Evolutionary conservation across 2,329 filamentous ascomycete species (phyloP).

Genomic region (Fusarium gaditjirri): DNA sequence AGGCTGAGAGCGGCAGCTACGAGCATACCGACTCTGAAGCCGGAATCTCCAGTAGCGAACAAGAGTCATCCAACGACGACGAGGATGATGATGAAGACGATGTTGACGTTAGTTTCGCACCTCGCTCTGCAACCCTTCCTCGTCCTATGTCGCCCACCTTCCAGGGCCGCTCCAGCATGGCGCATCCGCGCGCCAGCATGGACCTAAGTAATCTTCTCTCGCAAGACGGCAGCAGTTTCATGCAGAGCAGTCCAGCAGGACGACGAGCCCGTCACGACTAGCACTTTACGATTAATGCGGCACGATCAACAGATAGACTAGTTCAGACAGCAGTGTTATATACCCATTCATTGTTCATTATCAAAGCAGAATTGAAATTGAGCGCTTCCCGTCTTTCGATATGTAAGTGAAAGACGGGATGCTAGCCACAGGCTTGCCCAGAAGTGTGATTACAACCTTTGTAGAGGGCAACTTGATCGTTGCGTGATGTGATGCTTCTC

Average conservation of each 20-base stretch:
- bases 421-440: slow-evolving; percentile 26
- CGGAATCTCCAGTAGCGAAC: slow-evolving; percentile 64
- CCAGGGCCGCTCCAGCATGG: slow-evolving; percentile 43
- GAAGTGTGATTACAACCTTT: slow-evolving; percentile 35
- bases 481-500: slow-evolving; percentile 27
- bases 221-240: slow-evolving; percentile 66
- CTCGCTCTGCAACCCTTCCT: slow-evolving; percentile 48
- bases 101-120: slow-evolving; percentile 53
- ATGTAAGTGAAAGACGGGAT: neutral
- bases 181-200: slow-evolving; percentile 58
- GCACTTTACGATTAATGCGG: slow-evolving; percentile 25
- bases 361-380: slow-evolving; percentile 30
- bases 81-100: slow-evolving; percentile 47
- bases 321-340: slow-evolving; percentile 34
- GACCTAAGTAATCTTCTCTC: slow-evolving; percentile 67
- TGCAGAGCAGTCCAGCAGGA: slow-evolving; percentile 64
- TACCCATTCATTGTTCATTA: slow-evolving; percentile 38
- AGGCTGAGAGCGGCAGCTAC: slow-evolving; percentile 72
- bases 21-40: slow-evolving; percentile 83
- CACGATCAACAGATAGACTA: slow-evolving; percentile 20
- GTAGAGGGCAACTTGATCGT: slow-evolving; percentile 30
- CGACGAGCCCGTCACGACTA: slow-evolving; percentile 49
- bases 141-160: slow-evolving; percentile 54
- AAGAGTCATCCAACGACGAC: slow-evolving; percentile 52
- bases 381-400: slow-evolving; percentile 13